Conservation (phyloP, 2,329 filamentous ascomycete species). For the Zarea fungicola region DNA sequence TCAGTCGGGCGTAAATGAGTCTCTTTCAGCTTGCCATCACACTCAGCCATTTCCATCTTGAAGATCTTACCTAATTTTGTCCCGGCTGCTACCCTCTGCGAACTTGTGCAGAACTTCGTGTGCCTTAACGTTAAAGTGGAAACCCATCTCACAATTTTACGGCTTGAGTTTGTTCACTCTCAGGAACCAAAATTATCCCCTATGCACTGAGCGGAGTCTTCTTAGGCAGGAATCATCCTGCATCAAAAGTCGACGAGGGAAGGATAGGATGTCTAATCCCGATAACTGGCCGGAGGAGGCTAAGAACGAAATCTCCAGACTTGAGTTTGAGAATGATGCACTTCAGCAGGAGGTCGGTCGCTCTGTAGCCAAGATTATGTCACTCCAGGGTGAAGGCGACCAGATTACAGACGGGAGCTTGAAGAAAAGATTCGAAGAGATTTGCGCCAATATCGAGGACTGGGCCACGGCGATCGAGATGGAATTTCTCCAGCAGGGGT, state of each 20-base stretch:
- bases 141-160: background rate
- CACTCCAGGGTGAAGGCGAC: background rate
- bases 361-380: conserved; percentile 1
- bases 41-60: background rate
- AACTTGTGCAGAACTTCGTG: background rate
- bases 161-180: background rate
- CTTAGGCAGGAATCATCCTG: background rate
- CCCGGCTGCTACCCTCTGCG: background rate
- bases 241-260: conserved; percentile 1
- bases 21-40: background rate
- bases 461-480: conserved; percentile 1
- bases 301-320: conserved; percentile 2
- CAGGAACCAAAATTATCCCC: background rate
- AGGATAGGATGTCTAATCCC: background rate
- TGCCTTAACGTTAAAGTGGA: background rate
- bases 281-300: conserved; percentile 3
- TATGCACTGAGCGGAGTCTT: background rate
- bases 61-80: background rate
- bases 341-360: conserved; percentile 4
- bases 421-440: conserved; percentile 3
- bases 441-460: conserved; percentile 5
- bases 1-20: background rate
- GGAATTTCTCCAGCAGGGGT: conserved; percentile 4
- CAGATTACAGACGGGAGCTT: background rate
- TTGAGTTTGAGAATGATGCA: background rate